Evolutionary conservation across 768 basidiomycete species (phyloP).

Genomic region (Kockovaella imperatae): DNA sequence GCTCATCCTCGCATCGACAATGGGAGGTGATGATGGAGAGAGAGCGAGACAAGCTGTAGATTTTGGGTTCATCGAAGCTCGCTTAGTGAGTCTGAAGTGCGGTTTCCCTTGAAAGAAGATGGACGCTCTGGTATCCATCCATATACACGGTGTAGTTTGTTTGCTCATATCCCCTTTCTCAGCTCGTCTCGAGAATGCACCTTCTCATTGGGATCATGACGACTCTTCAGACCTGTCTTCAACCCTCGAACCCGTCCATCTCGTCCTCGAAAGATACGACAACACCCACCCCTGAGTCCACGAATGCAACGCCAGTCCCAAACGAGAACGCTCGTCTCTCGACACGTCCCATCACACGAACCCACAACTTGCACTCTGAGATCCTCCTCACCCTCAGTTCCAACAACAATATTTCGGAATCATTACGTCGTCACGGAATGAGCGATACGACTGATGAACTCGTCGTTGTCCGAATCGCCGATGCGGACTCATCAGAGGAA

Average conservation of each 20-base stretch:
- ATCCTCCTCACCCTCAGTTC: conserved; percentile 80
- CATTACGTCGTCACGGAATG: conserved; percentile 75
- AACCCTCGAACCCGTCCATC: too few relatives aligned
- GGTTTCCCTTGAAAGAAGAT: too few relatives aligned
- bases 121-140: neutral
- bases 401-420: conserved; percentile 84
- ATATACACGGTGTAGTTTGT: neutral
- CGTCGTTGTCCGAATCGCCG: conserved; percentile 63
- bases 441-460: conserved; percentile 59
- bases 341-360: conserved; percentile 52
- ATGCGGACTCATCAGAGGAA: conserved; percentile 40
- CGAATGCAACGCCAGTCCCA: conserved; percentile 38
- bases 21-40: conserved; percentile 56
- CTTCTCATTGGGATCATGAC: too few relatives aligned
- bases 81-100: conserved; percentile 67
- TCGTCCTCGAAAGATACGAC: too few relatives aligned
- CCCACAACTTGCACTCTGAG: conserved; percentile 85
- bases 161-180: too few relatives aligned
- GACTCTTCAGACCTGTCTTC: too few relatives aligned
- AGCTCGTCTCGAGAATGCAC: too few relatives aligned
- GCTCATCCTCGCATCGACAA: conserved; percentile 62
- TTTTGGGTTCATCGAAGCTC: conserved; percentile 83
- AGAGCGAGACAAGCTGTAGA: conserved; percentile 68
- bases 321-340: too few relatives aligned
- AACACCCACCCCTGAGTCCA: conserved; percentile 64